Percentiles rank a stretch among this genome's conserved stretches.
These are phyloP conservation scores for Aureobasidium pullulans DNA, from an alignment of 2,329 filamentous ascomycete species.

Conservation along the genomic window DNA sequence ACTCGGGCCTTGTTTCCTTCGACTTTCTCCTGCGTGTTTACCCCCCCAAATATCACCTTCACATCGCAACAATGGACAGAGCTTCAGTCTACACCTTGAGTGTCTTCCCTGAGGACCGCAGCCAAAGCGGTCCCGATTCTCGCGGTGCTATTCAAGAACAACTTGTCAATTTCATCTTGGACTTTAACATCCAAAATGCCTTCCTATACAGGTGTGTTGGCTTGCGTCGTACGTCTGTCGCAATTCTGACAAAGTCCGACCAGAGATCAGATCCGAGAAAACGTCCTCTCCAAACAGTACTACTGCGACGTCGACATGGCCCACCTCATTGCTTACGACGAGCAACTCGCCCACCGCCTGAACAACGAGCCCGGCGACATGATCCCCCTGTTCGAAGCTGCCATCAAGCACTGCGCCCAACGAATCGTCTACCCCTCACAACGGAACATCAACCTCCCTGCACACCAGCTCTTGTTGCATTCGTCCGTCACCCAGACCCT, in stretches of 20 bases:
- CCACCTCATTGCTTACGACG: constrained; percentile 91
- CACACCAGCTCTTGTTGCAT: constrained; percentile 91
- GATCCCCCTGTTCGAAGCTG: constrained; percentile 90
- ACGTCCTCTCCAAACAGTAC: constrained; percentile 87
- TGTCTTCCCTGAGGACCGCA: constrained; percentile 53
- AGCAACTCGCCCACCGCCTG: constrained; percentile 84
- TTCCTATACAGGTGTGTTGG: constrained; percentile 62
- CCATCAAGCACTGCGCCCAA: constrained; percentile 83
- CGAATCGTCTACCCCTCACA: constrained; percentile 82
- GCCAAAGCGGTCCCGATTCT: constrained; percentile 27
- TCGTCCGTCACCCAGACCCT: constrained; percentile 85
- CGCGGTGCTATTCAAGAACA: constrained; percentile 59
- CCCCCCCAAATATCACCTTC: not conserved
- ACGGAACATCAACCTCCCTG: constrained; percentile 61
- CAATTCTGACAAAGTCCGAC: not conserved
- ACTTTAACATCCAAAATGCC: constrained; percentile 87
- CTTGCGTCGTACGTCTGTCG: constrained; percentile 26
- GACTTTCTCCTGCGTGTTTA: not conserved
- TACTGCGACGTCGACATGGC: constrained; percentile 95
- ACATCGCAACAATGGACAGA: constrained; percentile 60
- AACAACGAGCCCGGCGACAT: constrained; percentile 86
- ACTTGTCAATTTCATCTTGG: constrained; percentile 84
- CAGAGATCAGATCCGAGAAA: constrained; percentile 92
- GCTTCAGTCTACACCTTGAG: constrained; percentile 81
- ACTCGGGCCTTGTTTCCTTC: not conserved